Percentiles rank a stretch among this genome's conserved stretches.
Conservation (phyloP, 192 early-diverging fungal species). For the Podila minutissima region DNA sequence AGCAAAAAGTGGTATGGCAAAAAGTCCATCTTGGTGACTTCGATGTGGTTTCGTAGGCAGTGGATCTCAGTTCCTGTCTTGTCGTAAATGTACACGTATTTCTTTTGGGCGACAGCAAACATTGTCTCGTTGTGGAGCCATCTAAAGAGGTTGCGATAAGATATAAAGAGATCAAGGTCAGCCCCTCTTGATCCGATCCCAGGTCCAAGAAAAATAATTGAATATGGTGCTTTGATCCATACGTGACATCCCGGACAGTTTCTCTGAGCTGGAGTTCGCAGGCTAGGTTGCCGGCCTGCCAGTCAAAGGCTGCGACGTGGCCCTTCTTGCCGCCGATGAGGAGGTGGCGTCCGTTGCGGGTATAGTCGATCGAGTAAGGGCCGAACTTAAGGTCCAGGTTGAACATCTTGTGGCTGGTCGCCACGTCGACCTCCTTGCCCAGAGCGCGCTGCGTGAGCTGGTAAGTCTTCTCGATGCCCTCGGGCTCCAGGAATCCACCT, state of each 20-base stretch:
- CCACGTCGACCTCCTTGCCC: constrained; percentile 74
- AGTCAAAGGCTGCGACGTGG: constrained; percentile 92
- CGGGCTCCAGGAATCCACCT: constrained; percentile 86
- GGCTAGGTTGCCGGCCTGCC: constrained; percentile 80
- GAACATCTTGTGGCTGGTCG: constrained; percentile 73
- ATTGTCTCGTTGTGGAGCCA: constrained; percentile 97
- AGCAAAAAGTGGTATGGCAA: constrained; percentile 94
- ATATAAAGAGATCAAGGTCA: not conserved
- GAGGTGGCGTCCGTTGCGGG: constrained; percentile 82
- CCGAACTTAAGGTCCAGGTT: constrained; percentile 70
- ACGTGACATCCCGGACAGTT: constrained; percentile 88
- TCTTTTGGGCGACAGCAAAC: constrained; percentile 96
- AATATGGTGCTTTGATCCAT: constrained; percentile 20
- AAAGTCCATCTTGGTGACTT: constrained; percentile 88
- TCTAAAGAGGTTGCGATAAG: constrained; percentile 27
- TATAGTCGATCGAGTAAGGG: constrained; percentile 91
- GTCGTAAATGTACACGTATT: constrained; percentile 96
- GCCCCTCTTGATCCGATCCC: not conserved
- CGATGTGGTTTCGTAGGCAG: constrained; percentile 82
- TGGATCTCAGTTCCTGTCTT: constrained; percentile 90
- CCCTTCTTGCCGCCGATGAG: constrained; percentile 84
- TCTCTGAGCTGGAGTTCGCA: constrained; percentile 91
- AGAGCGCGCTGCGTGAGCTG: constrained; percentile 81
- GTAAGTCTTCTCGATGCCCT: constrained; percentile 90
- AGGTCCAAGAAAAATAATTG: too few relatives aligned